Percentiles rank a stretch among this genome's conserved stretches.
phyloP scores from a whole-genome alignment of 352 stramenopile species.

The Phytophthora vignae region DNA sequence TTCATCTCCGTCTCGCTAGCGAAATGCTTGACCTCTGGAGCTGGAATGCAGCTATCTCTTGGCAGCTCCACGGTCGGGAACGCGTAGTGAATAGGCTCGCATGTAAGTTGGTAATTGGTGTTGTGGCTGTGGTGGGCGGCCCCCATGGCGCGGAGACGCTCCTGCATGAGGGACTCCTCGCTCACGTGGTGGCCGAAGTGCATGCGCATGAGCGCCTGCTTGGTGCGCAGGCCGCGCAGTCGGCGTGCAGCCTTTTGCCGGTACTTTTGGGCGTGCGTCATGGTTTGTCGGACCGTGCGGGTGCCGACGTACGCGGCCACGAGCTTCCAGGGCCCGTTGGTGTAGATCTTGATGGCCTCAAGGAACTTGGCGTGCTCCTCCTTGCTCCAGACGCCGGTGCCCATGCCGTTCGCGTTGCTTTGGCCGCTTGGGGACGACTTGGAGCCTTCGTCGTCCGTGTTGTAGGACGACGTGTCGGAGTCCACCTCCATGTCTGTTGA shows the following conservation, averaged over 20 bases:
- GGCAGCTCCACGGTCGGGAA: background rate
- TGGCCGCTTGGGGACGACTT: constrained; percentile 23
- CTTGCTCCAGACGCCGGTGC: constrained; percentile 63
- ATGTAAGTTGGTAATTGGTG: background rate
- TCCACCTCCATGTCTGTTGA: constrained; percentile 18
- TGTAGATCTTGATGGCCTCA: constrained; percentile 77
- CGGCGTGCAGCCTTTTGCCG: constrained; percentile 66
- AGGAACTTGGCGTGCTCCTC: constrained; percentile 78
- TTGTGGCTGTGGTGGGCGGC: constrained; percentile 3
- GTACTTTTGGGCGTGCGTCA: constrained; percentile 84
- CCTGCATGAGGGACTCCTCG: constrained; percentile 70
- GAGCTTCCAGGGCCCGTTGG: constrained; percentile 73
- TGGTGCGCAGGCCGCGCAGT: constrained; percentile 67
- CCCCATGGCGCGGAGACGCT: constrained; percentile 56
- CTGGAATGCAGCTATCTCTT: background rate
- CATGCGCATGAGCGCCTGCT: constrained; percentile 80
- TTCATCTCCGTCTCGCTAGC: constrained; percentile 4
- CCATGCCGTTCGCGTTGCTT: constrained; percentile 27
- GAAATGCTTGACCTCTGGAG: constrained; percentile 3
- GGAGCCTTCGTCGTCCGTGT: constrained; percentile 32
- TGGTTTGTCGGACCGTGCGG: constrained; percentile 76
- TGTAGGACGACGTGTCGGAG: constrained; percentile 23
- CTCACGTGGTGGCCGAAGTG: constrained; percentile 70
- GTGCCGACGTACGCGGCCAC: constrained; percentile 73
- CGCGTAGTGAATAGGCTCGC: constrained; percentile 18